Evolutionary conservation across 768 basidiomycete species (phyloP), one percentile per base, ranked within the genome.

Genomic region (Hygrophoropsis aurantiaca): DNA sequence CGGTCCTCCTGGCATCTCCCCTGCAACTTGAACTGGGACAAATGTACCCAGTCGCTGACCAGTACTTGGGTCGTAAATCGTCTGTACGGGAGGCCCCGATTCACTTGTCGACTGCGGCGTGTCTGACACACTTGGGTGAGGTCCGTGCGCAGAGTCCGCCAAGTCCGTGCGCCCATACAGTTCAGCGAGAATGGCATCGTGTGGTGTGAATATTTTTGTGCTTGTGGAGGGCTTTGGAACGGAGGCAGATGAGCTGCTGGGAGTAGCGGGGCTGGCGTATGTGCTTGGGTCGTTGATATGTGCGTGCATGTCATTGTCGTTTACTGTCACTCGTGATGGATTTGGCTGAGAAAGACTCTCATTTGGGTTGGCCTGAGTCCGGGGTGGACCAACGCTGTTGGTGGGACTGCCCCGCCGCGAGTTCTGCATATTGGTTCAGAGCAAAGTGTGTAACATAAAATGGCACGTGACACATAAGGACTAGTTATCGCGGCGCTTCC

Each of bases 181-280:
- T 44, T 78, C 77, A 24, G 79, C 74, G n/a, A 87, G 62, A 41
- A 82, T 63, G 18, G 72, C 73, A 62, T 87, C 85, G 55, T 87
- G 85, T 24, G 82, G 82, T 1, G 84, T 84, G 56, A 60, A 62
- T 11, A 56, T 44, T 27, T 30, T 30, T 24, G 19, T 33, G n/a
- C 45, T 34, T 11, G n/a, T 24, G 4, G 7, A 33, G 27, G 8
- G n/a, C 27, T 23, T 46, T 35, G 21, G n/a, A 10, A 16, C 30
- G 47, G 16, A 24, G 4, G 35, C 36, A 38, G 40, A 37, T 42
- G 21, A 19, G 54, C 8, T 41, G n/a, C 50, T 53, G n/a, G 49
- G 39, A n/a, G 32, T 10, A 34, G 35, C 49, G n/a, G n/a, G n/a
- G n/a, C n/a, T n/a, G 24, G 50, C 42, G 24, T 62, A 64, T 26